phyloP scores from a whole-genome alignment of 495 filamentous ascomycete genomes.

The Penicillium egyptiacum region DNA sequence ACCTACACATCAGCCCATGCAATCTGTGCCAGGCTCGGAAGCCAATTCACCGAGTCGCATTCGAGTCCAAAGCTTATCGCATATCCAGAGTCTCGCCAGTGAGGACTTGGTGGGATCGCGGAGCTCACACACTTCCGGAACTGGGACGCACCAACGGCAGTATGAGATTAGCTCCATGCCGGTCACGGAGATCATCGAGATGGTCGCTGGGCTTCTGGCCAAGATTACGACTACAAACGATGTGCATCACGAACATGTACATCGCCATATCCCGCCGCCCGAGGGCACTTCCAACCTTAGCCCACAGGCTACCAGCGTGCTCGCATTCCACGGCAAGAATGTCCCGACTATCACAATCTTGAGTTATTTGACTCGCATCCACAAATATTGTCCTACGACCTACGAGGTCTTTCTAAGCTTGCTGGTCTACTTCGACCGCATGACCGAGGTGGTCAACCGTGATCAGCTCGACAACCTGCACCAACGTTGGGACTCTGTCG shows the following conservation, averaged over 20 bases:
- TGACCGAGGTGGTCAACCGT: slow-evolving; percentile 95
- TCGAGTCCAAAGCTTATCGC: slow-evolving; percentile 78
- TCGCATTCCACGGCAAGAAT: slow-evolving; percentile 99
- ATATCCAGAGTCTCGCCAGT: slow-evolving; percentile 84
- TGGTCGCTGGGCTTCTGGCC: slow-evolving; percentile 97
- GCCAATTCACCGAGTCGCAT: slow-evolving; percentile 72
- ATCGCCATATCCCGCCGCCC: slow-evolving; percentile 66
- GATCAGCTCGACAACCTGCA: slow-evolving; percentile 53
- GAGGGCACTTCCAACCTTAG: slow-evolving; percentile 67
- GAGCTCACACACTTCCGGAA: slow-evolving; percentile 47
- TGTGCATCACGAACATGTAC: slow-evolving; percentile 79
- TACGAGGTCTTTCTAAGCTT: slow-evolving; percentile 97
- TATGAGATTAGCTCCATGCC: slow-evolving; percentile 99
- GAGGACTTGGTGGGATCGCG: slow-evolving; percentile 62
- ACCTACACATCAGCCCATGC: slow-evolving; percentile 51
- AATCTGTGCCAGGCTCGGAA: slow-evolving; percentile 52
- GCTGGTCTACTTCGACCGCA: slow-evolving; percentile 96
- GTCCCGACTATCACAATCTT: slow-evolving; percentile 95
- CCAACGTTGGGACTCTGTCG: slow-evolving; percentile 24
- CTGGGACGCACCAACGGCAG: slow-evolving; percentile 48
- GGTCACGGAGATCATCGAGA: slow-evolving; percentile 96
- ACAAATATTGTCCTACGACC: slow-evolving; percentile 98
- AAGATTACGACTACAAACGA: slow-evolving; percentile 99
- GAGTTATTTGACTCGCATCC: slow-evolving; percentile 93
- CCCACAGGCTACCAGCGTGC: slow-evolving; percentile 80